These are phyloP conservation scores for Chaetomium sp. DNA, from an alignment of 2,329 filamentous ascomycete species.

Conservation along the genomic window DNA sequence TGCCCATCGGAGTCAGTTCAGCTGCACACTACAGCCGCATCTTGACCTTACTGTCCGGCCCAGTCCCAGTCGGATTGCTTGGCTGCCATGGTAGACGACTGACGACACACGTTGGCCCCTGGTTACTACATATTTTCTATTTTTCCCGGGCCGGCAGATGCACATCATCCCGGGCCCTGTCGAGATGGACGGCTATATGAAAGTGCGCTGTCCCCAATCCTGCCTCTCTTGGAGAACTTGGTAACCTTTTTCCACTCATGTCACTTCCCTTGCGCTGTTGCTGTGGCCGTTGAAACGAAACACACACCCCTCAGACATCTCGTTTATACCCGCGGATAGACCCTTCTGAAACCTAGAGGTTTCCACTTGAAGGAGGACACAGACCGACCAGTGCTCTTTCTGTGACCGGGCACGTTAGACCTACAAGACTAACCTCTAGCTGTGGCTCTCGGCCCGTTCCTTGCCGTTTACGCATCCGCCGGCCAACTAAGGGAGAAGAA, in stretches of 20 bases:
- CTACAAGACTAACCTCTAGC: not conserved
- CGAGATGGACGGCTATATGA: slow-evolving; percentile 20
- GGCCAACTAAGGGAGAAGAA: not conserved
- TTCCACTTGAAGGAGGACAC: not conserved
- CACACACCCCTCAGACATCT: not conserved
- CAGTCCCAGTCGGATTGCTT: slow-evolving; percentile 1
- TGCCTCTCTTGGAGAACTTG: not conserved
- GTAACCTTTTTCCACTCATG: not conserved
- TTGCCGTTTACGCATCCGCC: not conserved
- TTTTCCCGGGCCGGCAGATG: slow-evolving; percentile 10
- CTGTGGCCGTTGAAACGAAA: not conserved
- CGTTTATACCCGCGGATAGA: not conserved
- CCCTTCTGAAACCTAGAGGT: not conserved
- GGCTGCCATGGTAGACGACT: not conserved
- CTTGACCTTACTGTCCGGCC: slow-evolving; percentile 20
- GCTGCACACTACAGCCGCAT: slow-evolving; percentile 22
- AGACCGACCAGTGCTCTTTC: not conserved
- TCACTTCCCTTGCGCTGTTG: not conserved
- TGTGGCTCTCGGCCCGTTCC: not conserved
- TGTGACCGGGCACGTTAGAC: not conserved
- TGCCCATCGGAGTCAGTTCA: slow-evolving; percentile 25
- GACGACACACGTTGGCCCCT: slow-evolving; percentile 5
- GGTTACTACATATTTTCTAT: slow-evolving; percentile 13
- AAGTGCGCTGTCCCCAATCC: not conserved
- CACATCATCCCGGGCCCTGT: slow-evolving; percentile 10